Evolutionary conservation across 1,284 basidiomycete genomes (phyloP), one percentile per base, ranked within the genome.

Genomic region (Anthracocystis panici-leucophaei): DNA sequence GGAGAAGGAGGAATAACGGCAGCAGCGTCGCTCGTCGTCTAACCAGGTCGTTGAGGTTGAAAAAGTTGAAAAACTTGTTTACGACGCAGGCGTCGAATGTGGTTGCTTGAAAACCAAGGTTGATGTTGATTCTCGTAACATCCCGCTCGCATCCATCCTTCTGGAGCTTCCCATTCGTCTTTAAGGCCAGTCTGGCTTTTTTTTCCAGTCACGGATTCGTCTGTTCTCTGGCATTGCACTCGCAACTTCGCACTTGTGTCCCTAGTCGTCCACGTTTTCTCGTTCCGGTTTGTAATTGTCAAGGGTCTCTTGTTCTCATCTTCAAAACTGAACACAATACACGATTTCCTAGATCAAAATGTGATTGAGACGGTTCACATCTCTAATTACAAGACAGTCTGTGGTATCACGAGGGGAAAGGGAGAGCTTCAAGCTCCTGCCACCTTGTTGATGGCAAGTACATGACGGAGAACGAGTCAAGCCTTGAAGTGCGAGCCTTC

Each of bases 61-160:
- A 64, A 8, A 65, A 57, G 21, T 45, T 71, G 23, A 71, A 71
- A 20, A 57, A 55, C 45, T 45, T 71, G n/a, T 69, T 69, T 23
- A 55, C 45, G 3, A 20, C 55, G 23, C 35, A 38, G 35, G 14
- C 35, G 35, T 38, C 35, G 35, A 38, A 38, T 38, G 35, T 40
- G 10, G 42, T 38, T 27, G 51, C 25, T 16, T 48, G n/a, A n/a
- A 12, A 27, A 18, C 16, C 41, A 42, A 11, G n/a, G n/a, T n/a
- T n/a, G n/a, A n/a, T n/a, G n/a, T 21, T 8, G 18, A n/a, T 21
- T 12, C 7, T 14, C n/a, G 18, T 16, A 2, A n/a, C 4, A n/a
- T 20, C 5, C 11, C 40, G 3, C 40, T 41, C 41, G 20, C 41
- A 42, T 42, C n/a, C 7, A 20, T 9, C 12, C n/a, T 7, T 3